phyloP scores from a whole-genome alignment of 805 yeast genomes.

The Ogataea pignaliae region DNA sequence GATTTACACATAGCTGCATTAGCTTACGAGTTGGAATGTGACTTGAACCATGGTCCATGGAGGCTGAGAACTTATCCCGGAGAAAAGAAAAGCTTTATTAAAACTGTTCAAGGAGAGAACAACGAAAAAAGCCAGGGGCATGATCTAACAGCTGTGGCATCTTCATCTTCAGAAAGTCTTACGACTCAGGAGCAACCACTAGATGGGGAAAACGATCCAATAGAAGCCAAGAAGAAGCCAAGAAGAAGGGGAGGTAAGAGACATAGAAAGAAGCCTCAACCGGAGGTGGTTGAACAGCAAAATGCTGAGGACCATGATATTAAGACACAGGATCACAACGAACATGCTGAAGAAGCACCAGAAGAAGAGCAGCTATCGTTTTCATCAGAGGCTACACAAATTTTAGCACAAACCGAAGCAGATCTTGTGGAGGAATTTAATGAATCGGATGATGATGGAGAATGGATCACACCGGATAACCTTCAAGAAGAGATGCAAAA shows the following conservation, averaged over 20 bases:
- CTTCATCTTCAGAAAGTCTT: slow-evolving; percentile 1
- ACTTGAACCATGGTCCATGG: slow-evolving; percentile 63
- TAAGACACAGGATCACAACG: slow-evolving; percentile 1
- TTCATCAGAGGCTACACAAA: slow-evolving; percentile 1
- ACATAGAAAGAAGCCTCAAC: slow-evolving; percentile 46
- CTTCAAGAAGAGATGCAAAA: slow-evolving; percentile 63
- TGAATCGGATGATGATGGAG: slow-evolving; percentile 76
- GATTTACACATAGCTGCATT: slow-evolving; percentile 92
- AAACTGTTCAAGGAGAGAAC: slow-evolving; percentile 18
- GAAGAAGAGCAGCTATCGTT: slow-evolving; percentile 4
- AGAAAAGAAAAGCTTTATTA: slow-evolving; percentile 35
- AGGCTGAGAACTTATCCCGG: slow-evolving; percentile 73
- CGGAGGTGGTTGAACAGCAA: slow-evolving; percentile 2
- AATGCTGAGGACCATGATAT: slow-evolving; percentile 7
- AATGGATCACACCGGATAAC: slow-evolving; percentile 92
- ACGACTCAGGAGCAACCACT: slow-evolving; percentile 5
- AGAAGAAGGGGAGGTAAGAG: slow-evolving; percentile 64
- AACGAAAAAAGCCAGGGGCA: slow-evolving; percentile 8
- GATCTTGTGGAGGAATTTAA: slow-evolving; percentile 41
- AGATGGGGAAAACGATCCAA: slow-evolving; percentile 3
- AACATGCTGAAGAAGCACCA: slow-evolving; percentile 5
- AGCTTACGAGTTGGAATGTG: slow-evolving; percentile 81
- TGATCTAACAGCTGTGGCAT: slow-evolving; percentile 4
- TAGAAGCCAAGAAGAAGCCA: slow-evolving; percentile 32
- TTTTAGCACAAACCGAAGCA: slow-evolving; percentile 10